These are phyloP conservation scores for Kazachstania bromeliacearum DNA, from an alignment of 805 yeast genomes.

Conservation along the genomic window DNA sequence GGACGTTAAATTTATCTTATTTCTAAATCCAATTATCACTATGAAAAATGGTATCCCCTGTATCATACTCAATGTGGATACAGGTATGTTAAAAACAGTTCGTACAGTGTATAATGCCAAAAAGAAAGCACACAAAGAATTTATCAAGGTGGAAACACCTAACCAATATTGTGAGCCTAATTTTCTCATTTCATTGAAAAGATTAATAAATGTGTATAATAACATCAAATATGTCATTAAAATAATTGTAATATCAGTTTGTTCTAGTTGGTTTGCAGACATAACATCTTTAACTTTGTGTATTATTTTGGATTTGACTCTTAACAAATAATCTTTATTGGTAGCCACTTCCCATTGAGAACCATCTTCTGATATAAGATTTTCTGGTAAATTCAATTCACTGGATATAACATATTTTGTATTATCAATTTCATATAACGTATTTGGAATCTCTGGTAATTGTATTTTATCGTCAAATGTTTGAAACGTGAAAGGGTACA, in stretches of 20 bases:
- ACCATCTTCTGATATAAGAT: slow-evolving; percentile 31
- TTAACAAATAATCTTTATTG: slow-evolving; percentile 2
- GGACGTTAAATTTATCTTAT: slow-evolving; percentile 62
- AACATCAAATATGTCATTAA: slow-evolving; percentile 75
- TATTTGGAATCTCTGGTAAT: slow-evolving; percentile 21
- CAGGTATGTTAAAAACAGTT: slow-evolving; percentile 44
- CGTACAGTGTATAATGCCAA: slow-evolving; percentile 62
- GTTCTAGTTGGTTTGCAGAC: slow-evolving; percentile 37
- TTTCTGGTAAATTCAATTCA: slow-evolving; percentile 13
- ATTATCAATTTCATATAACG: slow-evolving; percentile 16
- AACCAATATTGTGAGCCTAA: slow-evolving; percentile 85
- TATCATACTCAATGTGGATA: slow-evolving; percentile 63
- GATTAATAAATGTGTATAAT: slow-evolving; percentile 68
- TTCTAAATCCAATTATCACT: slow-evolving; percentile 84
- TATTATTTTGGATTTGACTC: slow-evolving; percentile 2
- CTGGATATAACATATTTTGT: slow-evolving; percentile 19
- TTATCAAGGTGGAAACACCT: slow-evolving; percentile 66
- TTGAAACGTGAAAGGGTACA: slow-evolving; percentile 23
- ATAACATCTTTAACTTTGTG: background rate
- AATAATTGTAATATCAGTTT: slow-evolving; percentile 65
- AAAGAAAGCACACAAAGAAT: slow-evolving; percentile 75
- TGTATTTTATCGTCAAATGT: slow-evolving; percentile 4
- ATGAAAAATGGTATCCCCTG: slow-evolving; percentile 94
- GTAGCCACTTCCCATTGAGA: slow-evolving; percentile 45
- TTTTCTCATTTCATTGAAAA: slow-evolving; percentile 64